These are phyloP conservation scores for Corchorus olitorius DNA, from an alignment of 345 rosid genomes.

Conservation along the genomic window DNA sequence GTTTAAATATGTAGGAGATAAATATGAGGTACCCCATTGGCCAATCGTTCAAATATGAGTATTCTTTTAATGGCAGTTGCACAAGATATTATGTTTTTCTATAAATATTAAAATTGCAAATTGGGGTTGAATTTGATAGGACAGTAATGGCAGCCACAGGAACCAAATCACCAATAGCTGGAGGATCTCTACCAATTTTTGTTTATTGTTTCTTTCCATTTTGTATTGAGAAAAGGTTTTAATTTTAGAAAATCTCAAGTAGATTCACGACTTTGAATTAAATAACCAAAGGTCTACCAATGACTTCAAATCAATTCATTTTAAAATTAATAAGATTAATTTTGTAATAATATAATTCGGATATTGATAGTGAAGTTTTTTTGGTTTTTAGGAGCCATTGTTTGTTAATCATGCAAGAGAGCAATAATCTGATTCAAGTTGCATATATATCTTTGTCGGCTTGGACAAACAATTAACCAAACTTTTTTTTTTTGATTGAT, in stretches of 20 bases:
- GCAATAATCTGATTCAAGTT: no score
- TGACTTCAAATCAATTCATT: neutral
- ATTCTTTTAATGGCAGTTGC: neutral
- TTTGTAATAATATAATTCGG: neutral
- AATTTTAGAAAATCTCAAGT: neutral
- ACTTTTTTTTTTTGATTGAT: no score
- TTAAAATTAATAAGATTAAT: neutral
- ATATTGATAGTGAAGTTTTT: no score
- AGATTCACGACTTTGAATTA: neutral
- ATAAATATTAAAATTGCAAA: slow-evolving; percentile 2
- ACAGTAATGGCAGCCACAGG: slow-evolving; percentile 13
- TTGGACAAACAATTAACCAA: no score
- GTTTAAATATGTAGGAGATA: neutral
- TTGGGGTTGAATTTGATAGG: slow-evolving; percentile 13
- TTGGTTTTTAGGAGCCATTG: no score
- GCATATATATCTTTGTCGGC: no score
- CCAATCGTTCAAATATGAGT: neutral
- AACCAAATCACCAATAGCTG: slow-evolving; percentile 18
- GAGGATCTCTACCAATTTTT: neutral
- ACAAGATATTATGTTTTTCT: no score
- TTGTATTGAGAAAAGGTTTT: neutral
- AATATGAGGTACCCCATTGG: neutral
- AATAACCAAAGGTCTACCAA: neutral
- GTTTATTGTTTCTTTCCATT: neutral
- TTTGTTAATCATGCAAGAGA: no score